Conservation (phyloP, 768 basidiomycete species). For the Lactarius tabidus region DNA sequence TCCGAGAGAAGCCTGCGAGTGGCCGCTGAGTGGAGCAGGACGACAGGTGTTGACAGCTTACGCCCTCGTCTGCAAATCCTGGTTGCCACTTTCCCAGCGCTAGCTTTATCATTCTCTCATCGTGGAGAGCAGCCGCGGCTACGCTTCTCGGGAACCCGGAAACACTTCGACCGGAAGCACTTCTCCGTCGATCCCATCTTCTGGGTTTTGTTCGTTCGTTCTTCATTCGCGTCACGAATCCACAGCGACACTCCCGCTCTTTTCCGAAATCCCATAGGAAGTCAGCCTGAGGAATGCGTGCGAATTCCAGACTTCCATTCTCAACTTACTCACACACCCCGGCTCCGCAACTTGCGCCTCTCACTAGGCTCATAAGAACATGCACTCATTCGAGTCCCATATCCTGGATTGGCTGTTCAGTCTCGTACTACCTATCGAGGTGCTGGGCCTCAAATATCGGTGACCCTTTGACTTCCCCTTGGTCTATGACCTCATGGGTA, state of each 20-base stretch:
- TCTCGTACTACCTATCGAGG: conserved; percentile 7
- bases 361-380: conserved; percentile 3
- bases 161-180: conserved; percentile 11
- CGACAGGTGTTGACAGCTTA: conserved; percentile 5
- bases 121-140: conserved; percentile 15
- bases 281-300: conserved; percentile 14
- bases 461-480: conserved; percentile 4
- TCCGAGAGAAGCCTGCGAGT: conserved; percentile 13
- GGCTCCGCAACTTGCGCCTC: conserved; percentile 4
- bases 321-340: conserved; percentile 8
- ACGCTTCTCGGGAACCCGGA: conserved; percentile 3
- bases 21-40: not conserved
- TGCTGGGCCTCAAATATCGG: conserved; percentile 14
- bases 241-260: not conserved
- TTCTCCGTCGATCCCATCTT: conserved; percentile 11
- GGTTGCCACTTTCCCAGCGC: conserved; percentile 13
- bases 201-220: conserved; percentile 8
- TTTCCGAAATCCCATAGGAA: not conserved
- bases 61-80: conserved; percentile 18
- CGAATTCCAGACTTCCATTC: conserved; percentile 12
- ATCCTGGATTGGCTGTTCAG: conserved; percentile 16
- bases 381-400: conserved; percentile 4
- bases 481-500: conserved; percentile 13
- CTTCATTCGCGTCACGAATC: conserved; percentile 8
- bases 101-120: conserved; percentile 13